Evolutionary conservation across 805 yeast genomes (phyloP).

Genomic region (Huiozyma naganishii): DNA sequence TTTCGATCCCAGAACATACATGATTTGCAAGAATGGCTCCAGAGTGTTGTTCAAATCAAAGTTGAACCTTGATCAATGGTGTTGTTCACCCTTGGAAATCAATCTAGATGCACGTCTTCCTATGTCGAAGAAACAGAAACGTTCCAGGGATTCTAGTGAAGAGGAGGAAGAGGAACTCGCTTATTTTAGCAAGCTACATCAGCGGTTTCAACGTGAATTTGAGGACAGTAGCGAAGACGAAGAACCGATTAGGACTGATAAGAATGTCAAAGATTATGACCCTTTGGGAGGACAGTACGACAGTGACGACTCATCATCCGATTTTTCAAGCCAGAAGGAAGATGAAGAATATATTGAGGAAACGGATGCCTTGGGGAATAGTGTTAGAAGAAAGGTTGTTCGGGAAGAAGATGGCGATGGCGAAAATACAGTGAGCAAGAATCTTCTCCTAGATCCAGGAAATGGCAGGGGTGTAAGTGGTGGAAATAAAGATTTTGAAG

Average conservation of each 20-base stretch:
- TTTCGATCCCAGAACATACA: slow-evolving; percentile 77
- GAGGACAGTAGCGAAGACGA: slow-evolving; percentile 26
- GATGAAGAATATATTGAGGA: slow-evolving; percentile 17
- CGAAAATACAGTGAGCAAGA: slow-evolving; percentile 2
- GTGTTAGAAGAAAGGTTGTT: slow-evolving; percentile 13
- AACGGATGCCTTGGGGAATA: slow-evolving; percentile 26
- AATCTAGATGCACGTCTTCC: slow-evolving; percentile 73
- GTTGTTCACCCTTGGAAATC: slow-evolving; percentile 56
- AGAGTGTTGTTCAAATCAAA: slow-evolving; percentile 65
- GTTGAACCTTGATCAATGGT: slow-evolving; percentile 57
- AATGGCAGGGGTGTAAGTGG: slow-evolving; percentile 10
- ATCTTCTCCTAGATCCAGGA: slow-evolving; percentile 3
- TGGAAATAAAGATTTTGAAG: slow-evolving; percentile 7
- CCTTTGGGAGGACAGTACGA: slow-evolving; percentile 19
- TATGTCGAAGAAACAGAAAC: slow-evolving; percentile 52
- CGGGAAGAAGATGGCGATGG: slow-evolving; percentile 7
- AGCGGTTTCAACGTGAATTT: slow-evolving; percentile 24
- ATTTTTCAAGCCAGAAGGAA: slow-evolving; percentile 4
- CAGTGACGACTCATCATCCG: slow-evolving; percentile 7
- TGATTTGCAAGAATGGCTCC: slow-evolving; percentile 75
- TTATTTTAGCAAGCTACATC: slow-evolving; percentile 24
- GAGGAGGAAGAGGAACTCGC: slow-evolving; percentile 26
- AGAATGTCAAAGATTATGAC: slow-evolving; percentile 19
- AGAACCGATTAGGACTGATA: slow-evolving; percentile 7
- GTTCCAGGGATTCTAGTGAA: slow-evolving; percentile 19